A percentile compares a stretch with the other conserved stretches of the same genome.
Conservation (phyloP, 31 red algal genomes). For the Endocladia muricata region DNA sequence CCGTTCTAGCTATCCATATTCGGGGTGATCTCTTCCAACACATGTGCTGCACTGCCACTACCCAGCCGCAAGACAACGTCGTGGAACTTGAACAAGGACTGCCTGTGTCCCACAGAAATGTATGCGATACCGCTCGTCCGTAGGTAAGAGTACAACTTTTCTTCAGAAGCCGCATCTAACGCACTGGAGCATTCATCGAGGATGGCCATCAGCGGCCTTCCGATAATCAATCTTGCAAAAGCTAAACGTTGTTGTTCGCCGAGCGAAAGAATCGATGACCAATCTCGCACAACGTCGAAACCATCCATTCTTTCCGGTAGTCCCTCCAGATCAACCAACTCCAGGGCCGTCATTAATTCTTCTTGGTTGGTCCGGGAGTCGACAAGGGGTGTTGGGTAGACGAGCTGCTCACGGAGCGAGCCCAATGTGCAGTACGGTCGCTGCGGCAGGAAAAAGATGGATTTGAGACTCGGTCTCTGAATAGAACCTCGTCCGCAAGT, state of each 20-base stretch:
- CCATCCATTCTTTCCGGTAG: slow-evolving; percentile 72
- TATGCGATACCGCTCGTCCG: slow-evolving; percentile 34
- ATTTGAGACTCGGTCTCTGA: slow-evolving; percentile 42
- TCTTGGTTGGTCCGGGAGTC: slow-evolving; percentile 1
- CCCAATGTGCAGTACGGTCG: slow-evolving; percentile 91
- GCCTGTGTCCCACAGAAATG: slow-evolving; percentile 90
- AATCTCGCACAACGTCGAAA: slow-evolving; percentile 67
- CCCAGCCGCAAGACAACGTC: slow-evolving; percentile 62
- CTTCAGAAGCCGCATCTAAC: slow-evolving; percentile 85
- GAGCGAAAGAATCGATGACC: slow-evolving; percentile 81
- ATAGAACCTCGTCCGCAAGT: slow-evolving; percentile 58
- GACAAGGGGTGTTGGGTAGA: slow-evolving; percentile 68
- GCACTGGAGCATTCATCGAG: slow-evolving; percentile 92
- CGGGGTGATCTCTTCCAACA: slow-evolving; percentile 3
- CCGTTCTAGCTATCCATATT: too few species aligned
- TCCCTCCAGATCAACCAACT: slow-evolving; percentile 42
- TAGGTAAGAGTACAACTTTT: slow-evolving; percentile 75
- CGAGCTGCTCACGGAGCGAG: slow-evolving; percentile 81
- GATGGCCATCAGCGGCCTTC: slow-evolving; percentile 69
- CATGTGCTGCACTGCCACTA: background rate
- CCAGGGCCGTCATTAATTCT: slow-evolving; percentile 51
- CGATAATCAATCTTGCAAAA: slow-evolving; percentile 79
- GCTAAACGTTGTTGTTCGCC: slow-evolving; percentile 96
- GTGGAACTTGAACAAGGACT: slow-evolving; percentile 79
- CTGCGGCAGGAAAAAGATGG: slow-evolving; percentile 93